Base-by-base conservation (phyloP, 306 rosid species). In the Elaeagnus macrophylla region DNA sequence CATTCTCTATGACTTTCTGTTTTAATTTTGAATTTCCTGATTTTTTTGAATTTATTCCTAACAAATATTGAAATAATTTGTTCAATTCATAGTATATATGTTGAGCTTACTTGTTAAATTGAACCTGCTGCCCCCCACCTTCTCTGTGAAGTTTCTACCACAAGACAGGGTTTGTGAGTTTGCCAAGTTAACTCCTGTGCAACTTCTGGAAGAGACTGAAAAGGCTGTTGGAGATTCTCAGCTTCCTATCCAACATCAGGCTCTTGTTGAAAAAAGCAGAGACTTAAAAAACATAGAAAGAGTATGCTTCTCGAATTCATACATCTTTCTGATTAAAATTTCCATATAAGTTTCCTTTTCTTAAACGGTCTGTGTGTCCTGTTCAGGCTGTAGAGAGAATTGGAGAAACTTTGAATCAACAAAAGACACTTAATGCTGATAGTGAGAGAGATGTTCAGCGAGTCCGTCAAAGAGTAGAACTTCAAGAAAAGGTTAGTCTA, bases 91-190 rank as follows among this genome's bases (percentile, higher is more conserved):
- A 25, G 32, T 25, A 1, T 2, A 5, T 25, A 25, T 25, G 32
- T 25, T 25, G 32, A 5, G 32, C 32, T 25, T 25, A 25, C 32
- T 25, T 25, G 32, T 25, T 25, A 25, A 25, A 25, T 2, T 25
- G 32, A 5, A 25, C 32, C n/a, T n/a, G n/a, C n/a, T n/a, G n/a
- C n/a, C n/a, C n/a, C n/a, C 32, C 32, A 3, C 32, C 3, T 12
- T 13, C 42, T 15, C 36, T 32, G 15, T 9, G 61, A 61, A 91
- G 96, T 84, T 91, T 68, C 78, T 91, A 64, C 96, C 99, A 5
- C 99, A 91, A 72, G 99, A 91, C 68, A 79, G 95, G 74, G 97
- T 86, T 69, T 86, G 89, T 70, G 97, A 87, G 67, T 91, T 91
- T 73, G 95, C 96, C n/a, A 91, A 84, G 68, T 80, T 91, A 67